Evolutionary conservation across 495 filamentous ascomycete species (phyloP), one percentile per base, ranked within the genome.

Genomic region (Penicillium samsonianum): DNA sequence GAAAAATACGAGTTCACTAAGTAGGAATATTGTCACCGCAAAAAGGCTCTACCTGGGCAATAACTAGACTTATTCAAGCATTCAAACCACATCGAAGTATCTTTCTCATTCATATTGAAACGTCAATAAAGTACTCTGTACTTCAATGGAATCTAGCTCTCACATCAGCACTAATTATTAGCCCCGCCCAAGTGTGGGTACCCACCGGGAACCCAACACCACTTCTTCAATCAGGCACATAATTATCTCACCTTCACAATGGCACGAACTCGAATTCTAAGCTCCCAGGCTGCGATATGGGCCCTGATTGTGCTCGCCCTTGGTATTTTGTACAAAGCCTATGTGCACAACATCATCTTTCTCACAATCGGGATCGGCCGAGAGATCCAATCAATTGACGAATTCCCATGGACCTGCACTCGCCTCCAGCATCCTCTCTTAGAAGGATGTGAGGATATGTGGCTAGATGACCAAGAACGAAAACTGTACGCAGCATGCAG

Each of bases 381-480:
- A 4, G 35, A 50, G 33, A 40, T 71, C 41, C 62, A 64, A 17
- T 58, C 71, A 9, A 59, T 77, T 41, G 59, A 56, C 2, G 69
- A 69, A 35, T 77, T 72, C 40, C 51, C 52, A 25, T 68, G 68
- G 59, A 25, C 43, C 42, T 77, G 74, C 44, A 49, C 57, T 9
- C 67, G 64, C 26, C 20, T 75, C n/a, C 50, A 60, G 16, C 62
- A 74, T 40, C 59, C 67, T n/a, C 67, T 71, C 16, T 56, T 78
- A 0, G 68, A 71, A 25, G 67, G 60, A 41, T 78, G 73, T 53
- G 73, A 75, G 55, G 73, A 78, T 49, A 62, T 76, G 66, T 78
- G 69, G 69, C 57, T 78, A 11, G 69, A 75, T 50, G 61, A 72
- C 3, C 30, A 55, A 23, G 67, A 56, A 1, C 65, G 74, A 14